Evolutionary conservation across 1,139 yeast species (phyloP).

Genomic region (Suhomyces atakaporum): DNA sequence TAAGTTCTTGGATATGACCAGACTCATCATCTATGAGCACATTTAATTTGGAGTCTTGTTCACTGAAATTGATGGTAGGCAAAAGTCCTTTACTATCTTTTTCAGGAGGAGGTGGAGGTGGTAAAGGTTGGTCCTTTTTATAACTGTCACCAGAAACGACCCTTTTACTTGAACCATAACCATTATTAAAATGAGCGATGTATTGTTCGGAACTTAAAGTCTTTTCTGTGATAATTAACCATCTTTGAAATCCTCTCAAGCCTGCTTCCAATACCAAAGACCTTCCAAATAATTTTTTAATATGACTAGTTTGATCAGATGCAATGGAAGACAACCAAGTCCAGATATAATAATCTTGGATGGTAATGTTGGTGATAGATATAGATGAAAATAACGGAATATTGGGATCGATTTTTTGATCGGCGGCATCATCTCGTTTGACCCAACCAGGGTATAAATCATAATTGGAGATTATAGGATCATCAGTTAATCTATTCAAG

Average conservation of each 20-base stretch:
- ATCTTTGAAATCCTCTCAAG: constrained; percentile 75
- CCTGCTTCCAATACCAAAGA: constrained; percentile 75
- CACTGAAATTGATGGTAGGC: constrained; percentile 17
- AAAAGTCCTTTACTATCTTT: constrained; percentile 16
- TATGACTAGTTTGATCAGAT: constrained; percentile 66
- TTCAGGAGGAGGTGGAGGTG: constrained; percentile 39
- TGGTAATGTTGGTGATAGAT: constrained; percentile 60
- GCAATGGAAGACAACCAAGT: constrained; percentile 83
- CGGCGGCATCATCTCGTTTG: constrained; percentile 23
- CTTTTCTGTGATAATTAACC: constrained; percentile 79
- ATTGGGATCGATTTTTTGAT: constrained; percentile 32
- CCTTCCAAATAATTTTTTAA: constrained; percentile 75
- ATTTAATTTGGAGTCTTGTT: constrained; percentile 16
- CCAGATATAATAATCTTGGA: constrained; percentile 90
- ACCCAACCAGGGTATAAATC: constrained; percentile 50
- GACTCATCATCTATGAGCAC: constrained; percentile 10
- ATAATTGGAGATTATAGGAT: constrained; percentile 43
- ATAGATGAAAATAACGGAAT: constrained; percentile 51
- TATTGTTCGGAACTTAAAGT: constrained; percentile 50
- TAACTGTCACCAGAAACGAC: constrained; percentile 22
- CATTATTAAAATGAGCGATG: constrained; percentile 26
- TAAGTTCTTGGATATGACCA: constrained; percentile 11
- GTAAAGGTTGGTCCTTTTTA: constrained; percentile 21
- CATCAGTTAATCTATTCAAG: constrained; percentile 55
- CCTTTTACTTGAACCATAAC: constrained; percentile 13